Conservation (phyloP, 1,284 basidiomycete genomes). For the Taiwanofungus camphoratus region DNA sequence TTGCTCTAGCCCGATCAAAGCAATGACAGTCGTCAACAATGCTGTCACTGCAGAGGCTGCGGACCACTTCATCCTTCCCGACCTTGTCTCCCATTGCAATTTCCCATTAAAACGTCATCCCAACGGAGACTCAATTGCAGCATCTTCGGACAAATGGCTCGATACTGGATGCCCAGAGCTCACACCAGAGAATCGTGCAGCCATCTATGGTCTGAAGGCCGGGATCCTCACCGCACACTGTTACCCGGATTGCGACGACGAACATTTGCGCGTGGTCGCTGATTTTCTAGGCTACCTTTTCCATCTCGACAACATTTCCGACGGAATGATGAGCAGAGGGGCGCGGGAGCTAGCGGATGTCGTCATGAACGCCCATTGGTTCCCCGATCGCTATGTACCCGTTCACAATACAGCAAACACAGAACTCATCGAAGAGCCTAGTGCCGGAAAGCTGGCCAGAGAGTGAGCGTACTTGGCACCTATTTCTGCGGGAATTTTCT, state of each 20-base stretch:
- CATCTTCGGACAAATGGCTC: conserved; percentile 56
- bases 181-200: conserved; percentile 34
- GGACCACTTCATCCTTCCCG: conserved; percentile 49
- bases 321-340: conserved; percentile 29
- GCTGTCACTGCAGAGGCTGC: neutral
- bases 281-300: conserved; percentile 37
- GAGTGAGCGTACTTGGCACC: conserved; percentile 21
- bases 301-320: conserved; percentile 35
- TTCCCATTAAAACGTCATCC: conserved; percentile 50
- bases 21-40: neutral
- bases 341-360: conserved; percentile 28
- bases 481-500: conserved; percentile 2
- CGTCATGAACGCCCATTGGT: conserved; percentile 35
- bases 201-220: conserved; percentile 53
- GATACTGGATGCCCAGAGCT: conserved; percentile 46
- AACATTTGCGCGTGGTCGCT: conserved; percentile 53
- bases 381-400: conserved; percentile 28
- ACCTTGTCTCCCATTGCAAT: conserved; percentile 55
- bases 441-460: conserved; percentile 27
- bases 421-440: conserved; percentile 15
- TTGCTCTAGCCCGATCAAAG: too few relatives aligned
- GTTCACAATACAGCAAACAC: conserved; percentile 16
- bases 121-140: conserved; percentile 48
- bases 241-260: conserved; percentile 47
- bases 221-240: conserved; percentile 63